Evolutionary conservation across 805 yeast species (phyloP).

Genomic region (Metschnikowia lochheadii): DNA sequence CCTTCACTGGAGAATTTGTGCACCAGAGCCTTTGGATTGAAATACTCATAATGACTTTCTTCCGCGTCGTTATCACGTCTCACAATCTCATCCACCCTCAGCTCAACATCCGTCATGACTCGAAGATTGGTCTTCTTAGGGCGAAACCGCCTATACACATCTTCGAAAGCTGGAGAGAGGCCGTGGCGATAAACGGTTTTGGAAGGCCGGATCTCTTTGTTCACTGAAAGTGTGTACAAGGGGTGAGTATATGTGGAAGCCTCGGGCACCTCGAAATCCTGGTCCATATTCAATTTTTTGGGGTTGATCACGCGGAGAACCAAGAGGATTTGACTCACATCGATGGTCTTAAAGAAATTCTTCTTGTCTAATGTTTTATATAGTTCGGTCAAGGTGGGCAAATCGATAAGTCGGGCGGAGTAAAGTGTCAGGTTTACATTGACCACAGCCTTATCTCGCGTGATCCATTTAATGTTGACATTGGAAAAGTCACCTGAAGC

Average conservation of each 20-base stretch:
- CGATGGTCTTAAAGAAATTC: constrained; percentile 81
- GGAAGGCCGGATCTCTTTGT: constrained; percentile 41
- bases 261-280: constrained; percentile 43
- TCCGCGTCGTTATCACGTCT: constrained; percentile 80
- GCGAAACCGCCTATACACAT: constrained; percentile 65
- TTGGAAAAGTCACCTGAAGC: constrained; percentile 74
- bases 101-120: constrained; percentile 74
- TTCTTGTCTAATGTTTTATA: constrained; percentile 87
- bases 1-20: constrained; percentile 2
- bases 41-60: constrained; percentile 68
- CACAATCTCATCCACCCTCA: constrained; percentile 71
- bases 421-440: constrained; percentile 63
- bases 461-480: constrained; percentile 76
- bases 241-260: constrained; percentile 36
- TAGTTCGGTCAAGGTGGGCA: constrained; percentile 84
- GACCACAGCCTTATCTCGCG: constrained; percentile 73
- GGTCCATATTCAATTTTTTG: constrained; percentile 38
- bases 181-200: constrained; percentile 68
- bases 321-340: constrained; percentile 78
- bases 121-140: constrained; percentile 66
- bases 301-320: constrained; percentile 55
- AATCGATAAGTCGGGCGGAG: constrained; percentile 80
- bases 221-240: constrained; percentile 31
- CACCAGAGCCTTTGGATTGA: constrained; percentile 45
- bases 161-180: constrained; percentile 72